phyloP scores from a whole-genome alignment of 352 stramenopile species.

The Phytopythium boreale region DNA sequence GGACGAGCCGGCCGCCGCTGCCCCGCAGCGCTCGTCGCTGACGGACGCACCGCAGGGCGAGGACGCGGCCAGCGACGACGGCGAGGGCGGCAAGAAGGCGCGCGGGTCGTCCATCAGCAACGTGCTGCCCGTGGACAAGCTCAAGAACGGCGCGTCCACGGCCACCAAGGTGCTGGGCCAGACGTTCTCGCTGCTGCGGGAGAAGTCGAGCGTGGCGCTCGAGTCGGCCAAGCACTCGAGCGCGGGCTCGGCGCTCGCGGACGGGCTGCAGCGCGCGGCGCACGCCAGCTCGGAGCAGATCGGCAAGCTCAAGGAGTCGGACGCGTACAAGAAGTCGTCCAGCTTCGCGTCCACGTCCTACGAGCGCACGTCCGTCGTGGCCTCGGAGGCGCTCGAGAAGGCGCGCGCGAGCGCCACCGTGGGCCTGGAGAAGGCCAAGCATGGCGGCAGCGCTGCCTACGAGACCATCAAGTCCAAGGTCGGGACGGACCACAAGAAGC shows the following conservation, averaged over 20 bases:
- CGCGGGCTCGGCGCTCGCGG: conserved; percentile 61
- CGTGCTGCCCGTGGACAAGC: conserved; percentile 81
- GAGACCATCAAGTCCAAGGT: conserved; percentile 79
- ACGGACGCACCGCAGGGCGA: conserved; percentile 25
- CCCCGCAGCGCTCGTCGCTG: conserved; percentile 12
- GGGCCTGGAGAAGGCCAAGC: conserved; percentile 80
- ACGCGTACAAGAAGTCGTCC: conserved; percentile 83
- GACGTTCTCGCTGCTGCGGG: conserved; percentile 61
- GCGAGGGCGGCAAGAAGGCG: conserved; percentile 50
- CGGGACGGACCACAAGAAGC: conserved; percentile 6
- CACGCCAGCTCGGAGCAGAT: conserved; percentile 69
- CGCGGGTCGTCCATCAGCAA: conserved; percentile 64
- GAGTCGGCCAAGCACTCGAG: conserved; percentile 80
- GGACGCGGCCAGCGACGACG: conserved; percentile 31
- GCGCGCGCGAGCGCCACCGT: conserved; percentile 55
- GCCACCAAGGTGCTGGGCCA: conserved; percentile 77
- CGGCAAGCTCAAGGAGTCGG: conserved; percentile 78
- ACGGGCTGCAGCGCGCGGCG: conserved; percentile 58
- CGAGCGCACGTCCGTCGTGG: conserved; percentile 62
- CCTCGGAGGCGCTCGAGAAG: conserved; percentile 69
- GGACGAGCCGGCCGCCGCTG: conserved; percentile 18
- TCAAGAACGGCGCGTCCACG: conserved; percentile 85
- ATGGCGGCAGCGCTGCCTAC: conserved; percentile 54
- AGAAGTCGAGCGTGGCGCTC: conserved; percentile 68
- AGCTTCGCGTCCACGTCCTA: conserved; percentile 51